Evolutionary conservation across 1,284 basidiomycete species (phyloP).

Genomic region (Pulveroboletus sp.): DNA sequence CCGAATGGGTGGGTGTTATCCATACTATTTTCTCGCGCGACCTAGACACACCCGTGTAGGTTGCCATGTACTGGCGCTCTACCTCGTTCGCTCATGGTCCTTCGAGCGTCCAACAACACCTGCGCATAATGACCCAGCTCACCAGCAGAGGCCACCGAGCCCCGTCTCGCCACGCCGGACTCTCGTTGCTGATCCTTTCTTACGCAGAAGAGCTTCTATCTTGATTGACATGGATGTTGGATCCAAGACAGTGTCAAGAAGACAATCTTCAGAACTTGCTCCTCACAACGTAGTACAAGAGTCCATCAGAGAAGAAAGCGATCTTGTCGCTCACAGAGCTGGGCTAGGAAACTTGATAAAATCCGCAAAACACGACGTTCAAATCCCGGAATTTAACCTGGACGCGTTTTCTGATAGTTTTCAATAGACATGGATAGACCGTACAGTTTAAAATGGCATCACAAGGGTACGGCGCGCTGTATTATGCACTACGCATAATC

Average conservation of each 20-base stretch:
- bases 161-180: conserved; percentile 45
- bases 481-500: conserved; percentile 10
- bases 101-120: conserved; percentile 73
- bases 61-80: conserved; percentile 87
- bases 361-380: conserved; percentile 82
- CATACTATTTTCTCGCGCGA: background rate
- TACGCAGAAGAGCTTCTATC: conserved; percentile 69
- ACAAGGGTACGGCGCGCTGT: conserved; percentile 15
- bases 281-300: conserved; percentile 30
- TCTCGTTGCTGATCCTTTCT: conserved; percentile 54
- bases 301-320: conserved; percentile 50
- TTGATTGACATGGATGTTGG: conserved; percentile 86
- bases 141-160: conserved; percentile 38
- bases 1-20: conserved; percentile 76
- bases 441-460: conserved; percentile 10
- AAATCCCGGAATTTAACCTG: conserved; percentile 87
- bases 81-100: conserved; percentile 86
- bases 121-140: background rate
- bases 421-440: conserved; percentile 5
- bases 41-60: conserved; percentile 49
- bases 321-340: conserved; percentile 64
- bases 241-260: conserved; percentile 59
- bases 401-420: conserved; percentile 47
- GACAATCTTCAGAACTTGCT: conserved; percentile 47
- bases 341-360: conserved; percentile 83